Evolutionary conservation across 2,329 filamentous ascomycete species (phyloP).

Genomic region (Aspergillus chevalieri): DNA sequence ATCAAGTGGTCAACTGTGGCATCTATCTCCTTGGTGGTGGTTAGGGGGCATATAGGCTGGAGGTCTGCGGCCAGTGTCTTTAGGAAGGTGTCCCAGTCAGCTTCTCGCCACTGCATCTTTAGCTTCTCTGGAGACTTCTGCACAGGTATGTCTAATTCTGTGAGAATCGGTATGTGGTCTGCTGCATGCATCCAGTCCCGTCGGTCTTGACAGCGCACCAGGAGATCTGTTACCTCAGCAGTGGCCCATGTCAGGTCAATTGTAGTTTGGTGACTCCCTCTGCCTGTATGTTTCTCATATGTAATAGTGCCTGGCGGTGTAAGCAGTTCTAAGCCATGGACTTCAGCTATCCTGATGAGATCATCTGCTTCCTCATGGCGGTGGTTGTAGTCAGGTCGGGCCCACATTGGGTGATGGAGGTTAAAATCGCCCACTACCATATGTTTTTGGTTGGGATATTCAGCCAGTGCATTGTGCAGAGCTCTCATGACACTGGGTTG

Average conservation of each 20-base stretch:
- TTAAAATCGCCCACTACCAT: no score
- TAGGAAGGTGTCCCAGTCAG: no score
- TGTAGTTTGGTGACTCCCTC: background rate
- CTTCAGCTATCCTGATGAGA: no score
- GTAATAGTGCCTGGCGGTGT: background rate
- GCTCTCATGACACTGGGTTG: no score
- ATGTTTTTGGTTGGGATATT: no score
- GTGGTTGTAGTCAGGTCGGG: no score
- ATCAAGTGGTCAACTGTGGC: background rate
- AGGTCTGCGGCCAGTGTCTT: background rate
- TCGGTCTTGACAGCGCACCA: background rate
- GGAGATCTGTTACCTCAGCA: background rate
- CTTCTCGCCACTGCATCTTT: no score
- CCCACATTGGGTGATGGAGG: no score
- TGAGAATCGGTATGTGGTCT: background rate
- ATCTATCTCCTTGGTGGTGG: background rate
- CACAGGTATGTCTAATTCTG: background rate
- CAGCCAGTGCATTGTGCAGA: no score
- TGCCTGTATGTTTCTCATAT: background rate
- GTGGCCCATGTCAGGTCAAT: slow-evolving; percentile 3
- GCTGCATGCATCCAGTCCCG: background rate
- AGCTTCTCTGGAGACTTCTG: no score
- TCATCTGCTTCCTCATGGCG: no score
- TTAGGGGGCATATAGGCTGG: background rate
- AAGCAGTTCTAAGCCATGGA: no score